A percentile compares a stretch with the other conserved stretches of the same genome.
Evolutionary conservation across 2,329 filamentous ascomycete genomes (phyloP).

Genomic region (Aspergillus versicolor): DNA sequence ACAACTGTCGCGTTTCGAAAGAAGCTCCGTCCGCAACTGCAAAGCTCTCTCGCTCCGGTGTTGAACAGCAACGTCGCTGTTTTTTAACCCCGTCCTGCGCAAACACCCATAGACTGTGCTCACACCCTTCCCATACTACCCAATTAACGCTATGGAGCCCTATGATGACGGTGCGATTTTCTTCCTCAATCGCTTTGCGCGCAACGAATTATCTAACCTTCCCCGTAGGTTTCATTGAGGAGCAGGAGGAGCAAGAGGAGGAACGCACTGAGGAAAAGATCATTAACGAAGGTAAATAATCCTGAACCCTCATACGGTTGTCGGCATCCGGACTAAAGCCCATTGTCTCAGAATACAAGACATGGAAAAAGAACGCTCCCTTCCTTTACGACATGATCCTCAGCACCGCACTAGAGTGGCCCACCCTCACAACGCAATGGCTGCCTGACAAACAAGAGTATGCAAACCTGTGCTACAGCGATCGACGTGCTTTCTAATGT

Average conservation of each 20-base stretch:
- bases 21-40: constrained; percentile 14
- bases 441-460: constrained; percentile 87
- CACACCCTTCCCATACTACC: background rate
- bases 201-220: constrained; percentile 19
- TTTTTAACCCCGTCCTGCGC: constrained; percentile 1
- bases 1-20: constrained; percentile 26
- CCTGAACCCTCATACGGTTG: background rate
- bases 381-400: constrained; percentile 98
- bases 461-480: constrained; percentile 20
- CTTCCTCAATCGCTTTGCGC: constrained; percentile 11
- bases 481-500: background rate
- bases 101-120: background rate
- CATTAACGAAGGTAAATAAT: constrained; percentile 76
- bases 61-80: constrained; percentile 7
- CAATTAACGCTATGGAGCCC: constrained; percentile 29
- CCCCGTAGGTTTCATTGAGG: constrained; percentile 31
- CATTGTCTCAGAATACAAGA: constrained; percentile 79
- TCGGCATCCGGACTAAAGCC: constrained; percentile 2
- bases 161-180: constrained; percentile 35
- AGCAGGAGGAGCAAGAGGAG: constrained; percentile 60
- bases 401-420: constrained; percentile 93
- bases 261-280: constrained; percentile 79
- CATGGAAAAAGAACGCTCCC: constrained; percentile 99
- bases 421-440: constrained; percentile 96
- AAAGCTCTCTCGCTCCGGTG: constrained; percentile 17